These are phyloP conservation scores for Coemansia pectinata DNA, from an alignment of 192 early-diverging fungal genomes.

Conservation along the genomic window DNA sequence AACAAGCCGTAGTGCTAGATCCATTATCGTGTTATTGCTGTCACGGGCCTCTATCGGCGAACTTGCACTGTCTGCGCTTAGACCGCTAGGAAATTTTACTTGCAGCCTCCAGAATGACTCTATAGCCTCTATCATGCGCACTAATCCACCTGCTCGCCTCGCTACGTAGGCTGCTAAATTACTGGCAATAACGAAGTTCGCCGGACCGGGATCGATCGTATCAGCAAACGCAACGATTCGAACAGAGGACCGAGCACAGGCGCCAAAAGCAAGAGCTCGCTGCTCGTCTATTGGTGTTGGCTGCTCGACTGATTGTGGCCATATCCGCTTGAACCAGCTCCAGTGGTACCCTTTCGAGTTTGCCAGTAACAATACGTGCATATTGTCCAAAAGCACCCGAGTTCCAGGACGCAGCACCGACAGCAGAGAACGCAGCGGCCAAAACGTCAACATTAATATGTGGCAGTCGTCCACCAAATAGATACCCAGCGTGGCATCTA, in stretches of 20 bases:
- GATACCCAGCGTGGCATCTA: constrained; percentile 36
- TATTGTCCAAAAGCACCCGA: constrained; percentile 32
- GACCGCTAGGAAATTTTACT: constrained; percentile 29
- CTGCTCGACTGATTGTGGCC: background rate
- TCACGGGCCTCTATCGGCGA: background rate
- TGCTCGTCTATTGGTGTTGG: background rate
- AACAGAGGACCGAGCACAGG: constrained; percentile 35
- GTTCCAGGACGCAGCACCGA: constrained; percentile 36
- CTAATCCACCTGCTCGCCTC: constrained; percentile 14
- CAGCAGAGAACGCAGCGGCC: constrained; percentile 32
- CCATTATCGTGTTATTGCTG: background rate
- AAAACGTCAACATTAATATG: constrained; percentile 33
- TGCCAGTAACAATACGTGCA: constrained; percentile 31
- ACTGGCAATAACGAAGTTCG: background rate
- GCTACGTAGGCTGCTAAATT: constrained; percentile 7
- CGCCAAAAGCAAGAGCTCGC: constrained; percentile 31
- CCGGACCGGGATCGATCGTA: background rate
- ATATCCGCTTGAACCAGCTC: constrained; percentile 29
- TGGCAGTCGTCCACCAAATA: constrained; percentile 41
- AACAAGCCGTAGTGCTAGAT: constrained; percentile 16
- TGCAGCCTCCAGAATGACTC: constrained; percentile 39
- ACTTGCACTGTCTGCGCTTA: background rate
- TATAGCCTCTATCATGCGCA: constrained; percentile 30
- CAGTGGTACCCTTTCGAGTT: constrained; percentile 35
- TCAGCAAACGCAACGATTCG: constrained; percentile 25